These are phyloP conservation scores for Penicillium steckii DNA, from an alignment of 495 filamentous ascomycete genomes.

Conservation along the genomic window DNA sequence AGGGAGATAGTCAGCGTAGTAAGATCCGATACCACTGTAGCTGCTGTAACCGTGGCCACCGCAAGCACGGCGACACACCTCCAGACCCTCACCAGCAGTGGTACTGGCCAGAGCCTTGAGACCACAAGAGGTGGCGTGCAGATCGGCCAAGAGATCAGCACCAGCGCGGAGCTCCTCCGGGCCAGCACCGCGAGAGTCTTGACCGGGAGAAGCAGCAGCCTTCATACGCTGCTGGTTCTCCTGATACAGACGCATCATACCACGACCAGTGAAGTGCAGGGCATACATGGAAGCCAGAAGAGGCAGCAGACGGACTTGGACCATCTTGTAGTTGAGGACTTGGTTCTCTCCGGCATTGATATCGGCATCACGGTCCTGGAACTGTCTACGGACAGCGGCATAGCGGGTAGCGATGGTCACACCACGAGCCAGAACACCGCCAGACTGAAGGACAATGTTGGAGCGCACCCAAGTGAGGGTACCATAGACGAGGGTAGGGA, in stretches of 20 bases:
- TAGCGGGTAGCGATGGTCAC: conserved; percentile 75
- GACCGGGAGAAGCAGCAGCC: conserved; percentile 31
- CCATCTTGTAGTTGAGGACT: conserved; percentile 74
- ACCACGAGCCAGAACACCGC: conserved; percentile 66
- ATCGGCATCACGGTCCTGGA: conserved; percentile 64
- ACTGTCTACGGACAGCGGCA: conserved; percentile 65
- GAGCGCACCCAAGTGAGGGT: conserved; percentile 71
- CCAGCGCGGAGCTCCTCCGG: conserved; percentile 64
- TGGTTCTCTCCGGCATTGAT: conserved; percentile 59
- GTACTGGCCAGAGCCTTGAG: conserved; percentile 68
- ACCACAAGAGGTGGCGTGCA: conserved; percentile 73
- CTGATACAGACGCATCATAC: conserved; percentile 65
- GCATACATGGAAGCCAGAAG: conserved; percentile 73
- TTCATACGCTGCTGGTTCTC: conserved; percentile 65
- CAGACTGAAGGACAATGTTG: conserved; percentile 67
- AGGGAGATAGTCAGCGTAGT: conserved; percentile 69
- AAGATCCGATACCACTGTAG: conserved; percentile 65
- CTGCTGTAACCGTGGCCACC: conserved; percentile 73
- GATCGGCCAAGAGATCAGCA: conserved; percentile 65
- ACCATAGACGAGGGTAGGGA: conserved; percentile 66
- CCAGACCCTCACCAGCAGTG: conserved; percentile 66
- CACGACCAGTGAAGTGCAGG: conserved; percentile 69
- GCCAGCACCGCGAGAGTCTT: conserved; percentile 55
- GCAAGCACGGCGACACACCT: conserved; percentile 68
- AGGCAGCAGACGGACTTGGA: conserved; percentile 68